phyloP scores from a whole-genome alignment of 768 basidiomycete genomes.

The Mycena albidolilacea region DNA sequence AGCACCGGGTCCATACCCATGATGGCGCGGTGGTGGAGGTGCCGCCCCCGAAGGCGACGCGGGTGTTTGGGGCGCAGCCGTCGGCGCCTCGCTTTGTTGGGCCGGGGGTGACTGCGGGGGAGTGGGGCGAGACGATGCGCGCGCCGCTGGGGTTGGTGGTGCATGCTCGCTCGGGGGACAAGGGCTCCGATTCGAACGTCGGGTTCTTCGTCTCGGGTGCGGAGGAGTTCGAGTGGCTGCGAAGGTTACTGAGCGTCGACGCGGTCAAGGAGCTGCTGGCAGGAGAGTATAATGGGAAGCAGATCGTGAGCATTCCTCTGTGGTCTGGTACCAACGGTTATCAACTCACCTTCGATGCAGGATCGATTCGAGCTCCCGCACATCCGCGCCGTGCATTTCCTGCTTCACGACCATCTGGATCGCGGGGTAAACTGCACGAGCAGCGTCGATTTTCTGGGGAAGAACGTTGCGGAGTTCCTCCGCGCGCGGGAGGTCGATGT shows the following conservation, averaged over 20 bases:
- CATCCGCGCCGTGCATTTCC: slow-evolving; percentile 35
- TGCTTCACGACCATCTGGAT: slow-evolving; percentile 39
- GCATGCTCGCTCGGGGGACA: slow-evolving; percentile 38
- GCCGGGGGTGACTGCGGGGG: neutral
- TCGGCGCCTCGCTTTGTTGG: slow-evolving; percentile 14
- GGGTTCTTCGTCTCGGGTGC: slow-evolving; percentile 30
- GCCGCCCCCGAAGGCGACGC: slow-evolving; percentile 33
- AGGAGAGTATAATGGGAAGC: slow-evolving; percentile 36
- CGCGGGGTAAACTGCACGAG: slow-evolving; percentile 39
- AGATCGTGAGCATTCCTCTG: slow-evolving; percentile 22
- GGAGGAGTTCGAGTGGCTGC: slow-evolving; percentile 36
- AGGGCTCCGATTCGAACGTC: slow-evolving; percentile 39
- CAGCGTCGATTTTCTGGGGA: slow-evolving; percentile 39
- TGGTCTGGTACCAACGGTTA: neutral
- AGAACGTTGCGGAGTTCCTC: slow-evolving; percentile 40
- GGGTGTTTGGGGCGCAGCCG: slow-evolving; percentile 30
- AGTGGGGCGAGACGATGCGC: slow-evolving; percentile 33
- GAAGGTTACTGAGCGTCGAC: slow-evolving; percentile 29
- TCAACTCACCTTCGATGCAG: neutral
- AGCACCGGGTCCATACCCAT: slow-evolving; percentile 34
- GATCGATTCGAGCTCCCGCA: slow-evolving; percentile 39
- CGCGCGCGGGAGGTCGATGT: slow-evolving; percentile 37
- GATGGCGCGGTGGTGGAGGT: slow-evolving; percentile 32
- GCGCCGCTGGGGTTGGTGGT: slow-evolving; percentile 37
- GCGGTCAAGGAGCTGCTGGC: slow-evolving; percentile 33